These are phyloP conservation scores for Aristolochia californica DNA, from an alignment of 164 flowering plant species.

Conservation along the genomic window DNA sequence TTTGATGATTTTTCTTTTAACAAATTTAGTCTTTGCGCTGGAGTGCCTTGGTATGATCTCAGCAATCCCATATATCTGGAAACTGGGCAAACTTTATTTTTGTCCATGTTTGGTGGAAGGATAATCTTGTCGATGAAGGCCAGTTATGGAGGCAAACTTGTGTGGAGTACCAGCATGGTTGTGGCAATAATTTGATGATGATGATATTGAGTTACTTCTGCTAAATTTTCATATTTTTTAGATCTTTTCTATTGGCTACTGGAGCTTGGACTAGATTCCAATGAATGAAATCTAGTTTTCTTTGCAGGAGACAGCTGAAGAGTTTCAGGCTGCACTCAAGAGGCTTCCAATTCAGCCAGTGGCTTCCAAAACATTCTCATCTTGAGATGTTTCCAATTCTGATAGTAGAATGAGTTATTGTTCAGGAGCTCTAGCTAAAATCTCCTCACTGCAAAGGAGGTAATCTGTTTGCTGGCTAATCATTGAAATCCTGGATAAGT, in stretches of 20 bases:
- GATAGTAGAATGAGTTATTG: not conserved
- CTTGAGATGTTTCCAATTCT: conserved; percentile 22
- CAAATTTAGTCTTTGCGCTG: not conserved
- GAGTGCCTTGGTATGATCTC: too few relatives aligned
- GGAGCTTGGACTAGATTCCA: conserved; percentile 16
- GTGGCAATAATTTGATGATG: not conserved
- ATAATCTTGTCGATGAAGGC: not conserved
- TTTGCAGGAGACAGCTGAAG: conserved; percentile 48
- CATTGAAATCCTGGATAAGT: too few relatives aligned
- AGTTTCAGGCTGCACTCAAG: conserved; percentile 31
- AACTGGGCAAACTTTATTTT: not conserved
- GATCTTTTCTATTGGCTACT: conserved; percentile 25
- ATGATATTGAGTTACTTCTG: not conserved
- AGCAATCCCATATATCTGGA: too few relatives aligned
- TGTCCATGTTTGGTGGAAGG: not conserved
- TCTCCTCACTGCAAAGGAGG: too few relatives aligned
- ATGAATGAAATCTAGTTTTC: not conserved
- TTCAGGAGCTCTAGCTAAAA: too few relatives aligned
- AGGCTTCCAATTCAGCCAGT: conserved; percentile 44
- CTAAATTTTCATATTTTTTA: not conserved
- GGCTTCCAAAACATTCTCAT: conserved; percentile 44
- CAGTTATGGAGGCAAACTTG: too few relatives aligned
- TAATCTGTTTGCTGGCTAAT: too few relatives aligned
- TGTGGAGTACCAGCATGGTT: not conserved
- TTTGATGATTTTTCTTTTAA: not conserved